Percentiles rank a stretch among this genome's conserved stretches.
phyloP scores from a whole-genome alignment of 441 rosid species.

The Gossypium lobatum region DNA sequence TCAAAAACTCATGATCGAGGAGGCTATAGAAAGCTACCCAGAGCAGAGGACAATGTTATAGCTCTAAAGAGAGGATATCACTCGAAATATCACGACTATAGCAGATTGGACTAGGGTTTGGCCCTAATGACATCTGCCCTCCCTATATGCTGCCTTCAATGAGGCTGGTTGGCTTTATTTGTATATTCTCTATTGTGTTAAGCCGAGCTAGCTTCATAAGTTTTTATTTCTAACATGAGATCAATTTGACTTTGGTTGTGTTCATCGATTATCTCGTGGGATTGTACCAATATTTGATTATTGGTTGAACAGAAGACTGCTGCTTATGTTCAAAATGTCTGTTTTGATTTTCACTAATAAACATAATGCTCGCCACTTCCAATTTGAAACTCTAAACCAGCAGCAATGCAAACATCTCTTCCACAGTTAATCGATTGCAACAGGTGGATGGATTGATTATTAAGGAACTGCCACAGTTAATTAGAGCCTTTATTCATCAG shows the following conservation, averaged over 20 bases:
- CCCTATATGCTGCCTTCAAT: neutral
- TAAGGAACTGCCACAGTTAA: too few relatives aligned
- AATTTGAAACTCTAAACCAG: too few relatives aligned
- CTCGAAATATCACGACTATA: conserved; percentile 45
- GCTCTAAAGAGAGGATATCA: conserved; percentile 64
- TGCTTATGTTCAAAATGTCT: too few relatives aligned
- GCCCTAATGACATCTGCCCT: conserved; percentile 16
- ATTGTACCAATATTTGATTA: too few relatives aligned
- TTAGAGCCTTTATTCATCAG: too few relatives aligned
- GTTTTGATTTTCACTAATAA: too few relatives aligned
- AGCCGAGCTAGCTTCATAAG: neutral
- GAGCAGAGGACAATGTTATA: conserved; percentile 39
- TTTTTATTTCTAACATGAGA: neutral
- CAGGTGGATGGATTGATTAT: too few relatives aligned
- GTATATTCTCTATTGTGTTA: neutral
- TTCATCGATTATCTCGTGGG: neutral
- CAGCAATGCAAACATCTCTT: too few relatives aligned
- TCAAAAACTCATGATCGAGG: conserved; percentile 38
- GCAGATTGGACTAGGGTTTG: conserved; percentile 59
- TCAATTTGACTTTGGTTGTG: neutral
- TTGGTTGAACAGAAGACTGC: too few relatives aligned
- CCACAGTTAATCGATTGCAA: too few relatives aligned
- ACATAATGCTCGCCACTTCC: too few relatives aligned
- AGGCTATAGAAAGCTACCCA: conserved; percentile 72
- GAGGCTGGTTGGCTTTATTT: neutral